phyloP scores from a whole-genome alignment of 2,329 filamentous ascomycete species.

The Cytospora piceicola region DNA sequence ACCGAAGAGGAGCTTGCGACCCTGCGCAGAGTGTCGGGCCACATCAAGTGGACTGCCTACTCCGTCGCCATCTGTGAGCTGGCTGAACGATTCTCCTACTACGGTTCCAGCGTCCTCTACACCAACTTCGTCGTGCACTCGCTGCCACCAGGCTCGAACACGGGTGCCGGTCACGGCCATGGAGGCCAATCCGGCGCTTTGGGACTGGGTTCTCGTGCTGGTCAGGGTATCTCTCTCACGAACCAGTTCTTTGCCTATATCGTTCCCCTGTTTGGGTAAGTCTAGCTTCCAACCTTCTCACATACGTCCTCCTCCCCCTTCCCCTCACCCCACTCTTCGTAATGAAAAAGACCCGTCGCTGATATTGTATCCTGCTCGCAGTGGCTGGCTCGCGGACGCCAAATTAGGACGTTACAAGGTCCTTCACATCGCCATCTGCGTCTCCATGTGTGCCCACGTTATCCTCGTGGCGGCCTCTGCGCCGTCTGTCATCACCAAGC shows the following conservation, averaged over 20 bases:
- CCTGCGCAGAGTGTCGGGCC: conserved; percentile 66
- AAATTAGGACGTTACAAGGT: conserved; percentile 75
- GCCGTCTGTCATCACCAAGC: conserved; percentile 63
- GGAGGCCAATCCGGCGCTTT: conserved; percentile 54
- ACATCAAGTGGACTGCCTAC: conserved; percentile 68
- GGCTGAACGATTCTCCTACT: conserved; percentile 79
- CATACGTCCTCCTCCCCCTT: no score
- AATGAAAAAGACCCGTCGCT: neutral
- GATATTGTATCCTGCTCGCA: conserved; percentile 31
- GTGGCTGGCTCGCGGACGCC: conserved; percentile 66
- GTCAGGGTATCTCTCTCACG: conserved; percentile 53
- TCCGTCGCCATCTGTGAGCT: conserved; percentile 74
- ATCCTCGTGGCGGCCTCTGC: conserved; percentile 69
- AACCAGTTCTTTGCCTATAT: conserved; percentile 43
- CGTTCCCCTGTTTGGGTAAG: conserved; percentile 42
- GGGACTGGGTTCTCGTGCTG: conserved; percentile 61
- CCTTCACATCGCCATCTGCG: conserved; percentile 67
- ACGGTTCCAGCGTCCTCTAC: conserved; percentile 71
- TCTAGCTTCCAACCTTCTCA: conserved; percentile 11
- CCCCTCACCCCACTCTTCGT: no score
- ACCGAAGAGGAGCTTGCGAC: conserved; percentile 65
- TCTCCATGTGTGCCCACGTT: conserved; percentile 68
- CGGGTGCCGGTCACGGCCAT: conserved; percentile 50
- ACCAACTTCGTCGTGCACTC: conserved; percentile 66
- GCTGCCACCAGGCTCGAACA: conserved; percentile 57